These are phyloP conservation scores for Lagenidium sp. DNA, from an alignment of 352 stramenopile genomes.

Conservation along the genomic window DNA sequence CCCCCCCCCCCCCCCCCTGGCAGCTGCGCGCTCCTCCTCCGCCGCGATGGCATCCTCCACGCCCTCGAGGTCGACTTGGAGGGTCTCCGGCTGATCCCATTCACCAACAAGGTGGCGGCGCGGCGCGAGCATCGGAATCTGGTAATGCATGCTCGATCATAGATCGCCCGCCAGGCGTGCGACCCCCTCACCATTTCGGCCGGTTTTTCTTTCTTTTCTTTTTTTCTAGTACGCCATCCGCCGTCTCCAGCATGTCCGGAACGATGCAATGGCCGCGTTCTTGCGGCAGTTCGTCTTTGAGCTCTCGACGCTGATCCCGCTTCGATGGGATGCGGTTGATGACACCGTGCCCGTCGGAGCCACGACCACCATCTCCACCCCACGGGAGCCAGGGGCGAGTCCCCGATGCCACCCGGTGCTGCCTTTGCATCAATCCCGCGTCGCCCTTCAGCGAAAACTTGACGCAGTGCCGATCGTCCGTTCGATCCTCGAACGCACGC, in stretches of 20 bases:
- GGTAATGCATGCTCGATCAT: neutral
- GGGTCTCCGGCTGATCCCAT: constrained; percentile 10
- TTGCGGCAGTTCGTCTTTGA: constrained; percentile 26
- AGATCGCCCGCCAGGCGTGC: neutral
- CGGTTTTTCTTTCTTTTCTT: neutral
- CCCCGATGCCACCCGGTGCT: neutral
- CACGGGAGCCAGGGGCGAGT: neutral
- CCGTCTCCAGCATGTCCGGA: constrained; percentile 21
- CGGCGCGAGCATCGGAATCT: neutral
- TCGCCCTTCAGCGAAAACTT: neutral
- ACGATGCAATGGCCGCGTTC: constrained; percentile 6
- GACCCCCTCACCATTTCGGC: neutral
- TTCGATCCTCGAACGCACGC: constrained; percentile 1
- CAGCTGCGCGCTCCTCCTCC: constrained; percentile 20
- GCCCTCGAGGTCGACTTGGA: constrained; percentile 13
- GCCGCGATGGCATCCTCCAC: constrained; percentile 11
- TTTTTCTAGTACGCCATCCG: constrained; percentile 32
- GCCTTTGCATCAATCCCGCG: neutral
- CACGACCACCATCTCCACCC: neutral
- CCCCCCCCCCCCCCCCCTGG: too few species aligned
- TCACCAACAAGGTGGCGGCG: constrained; percentile 4
- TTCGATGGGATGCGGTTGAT: constrained; percentile 33
- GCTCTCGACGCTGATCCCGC: constrained; percentile 22
- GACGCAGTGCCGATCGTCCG: neutral
- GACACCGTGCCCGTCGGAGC: constrained; percentile 1